Base-by-base conservation (phyloP, 805 yeast species). In the Scheffersomyces ergatensis region DNA sequence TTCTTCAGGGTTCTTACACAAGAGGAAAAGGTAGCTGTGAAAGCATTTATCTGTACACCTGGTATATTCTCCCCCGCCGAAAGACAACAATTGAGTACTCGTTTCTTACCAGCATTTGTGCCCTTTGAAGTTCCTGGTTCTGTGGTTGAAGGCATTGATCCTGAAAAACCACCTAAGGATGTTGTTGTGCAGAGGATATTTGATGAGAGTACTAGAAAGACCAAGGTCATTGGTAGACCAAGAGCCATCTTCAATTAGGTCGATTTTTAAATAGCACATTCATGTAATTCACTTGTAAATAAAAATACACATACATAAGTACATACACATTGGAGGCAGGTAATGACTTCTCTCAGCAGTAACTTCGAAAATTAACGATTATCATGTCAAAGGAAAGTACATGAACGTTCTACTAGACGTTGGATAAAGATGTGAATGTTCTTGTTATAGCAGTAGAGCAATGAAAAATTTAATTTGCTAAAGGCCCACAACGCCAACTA, bases 161-260 rank as follows among this genome's bases (percentile, higher is more conserved):
- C 72, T n/a, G 63, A 61, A 44, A 77, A 77, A 43, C 53, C 54
- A 31, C 69, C 71, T 33, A 80, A 80, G 53, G 71, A 74, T 18
- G 71, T 77, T 15, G 60, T 70, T 30, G 67, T 76, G 12, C 67
- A 76, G 40, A 75, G 76, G 49, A 74, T 82, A 42, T 87, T 82
- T 76, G 82, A 87, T 57, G 77, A 80, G 40, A 71, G 64, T 17
- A 70, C 70, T 34, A 69, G 78, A 48, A 67, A 60, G 43, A 68
- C 83, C 29, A 81, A 78, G 45, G 63, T 71, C 5, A 65, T 83
- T 43, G 70, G 75, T 40, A 77, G 85, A 62, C 65, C 78, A 23
- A 76, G 71, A 49, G 74, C 67, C 23, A 80, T 82, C 8, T 78
- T 77, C 38, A 39, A 45, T 21, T 39, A 41, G 23, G 25, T 45